A percentile compares a stretch with the other conserved stretches of the same genome.
Conservation (phyloP, 179 eudicot genomes). For the Silene noctiflora region DNA sequence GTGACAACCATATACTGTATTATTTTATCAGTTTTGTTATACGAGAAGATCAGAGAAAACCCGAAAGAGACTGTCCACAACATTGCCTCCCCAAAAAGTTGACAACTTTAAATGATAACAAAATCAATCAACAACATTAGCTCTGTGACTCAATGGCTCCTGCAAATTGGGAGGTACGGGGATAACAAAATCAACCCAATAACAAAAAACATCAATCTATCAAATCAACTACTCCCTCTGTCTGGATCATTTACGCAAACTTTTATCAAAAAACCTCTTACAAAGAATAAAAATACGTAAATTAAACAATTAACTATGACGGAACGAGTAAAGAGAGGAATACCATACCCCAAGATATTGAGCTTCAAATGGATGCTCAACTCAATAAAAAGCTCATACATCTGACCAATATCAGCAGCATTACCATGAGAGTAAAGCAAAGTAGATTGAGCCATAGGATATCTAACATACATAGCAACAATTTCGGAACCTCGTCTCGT, state of each 20-base stretch:
- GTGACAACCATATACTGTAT: too few species aligned
- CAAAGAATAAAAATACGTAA: neutral
- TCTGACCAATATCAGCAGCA: slow-evolving; percentile 95
- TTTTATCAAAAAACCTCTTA: neutral
- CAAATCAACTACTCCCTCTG: neutral
- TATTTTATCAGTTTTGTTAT: too few species aligned
- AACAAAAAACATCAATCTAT: neutral
- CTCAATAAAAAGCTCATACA: slow-evolving; percentile 91
- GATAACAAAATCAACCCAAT: too few species aligned
- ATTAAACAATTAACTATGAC: neutral
- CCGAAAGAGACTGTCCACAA: too few species aligned
- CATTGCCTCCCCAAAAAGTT: neutral
- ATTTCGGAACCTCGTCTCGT: slow-evolving; percentile 69
- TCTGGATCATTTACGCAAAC: neutral
- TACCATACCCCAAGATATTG: slow-evolving; percentile 69
- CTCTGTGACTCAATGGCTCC: too few species aligned
- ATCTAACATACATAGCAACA: slow-evolving; percentile 69
- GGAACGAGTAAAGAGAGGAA: neutral
- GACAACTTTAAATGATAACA: neutral
- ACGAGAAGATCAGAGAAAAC: too few species aligned
- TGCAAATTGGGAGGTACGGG: too few species aligned
- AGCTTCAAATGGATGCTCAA: slow-evolving; percentile 78
- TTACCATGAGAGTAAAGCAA: slow-evolving; percentile 89
- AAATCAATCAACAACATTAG: too few species aligned
- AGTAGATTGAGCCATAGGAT: slow-evolving; percentile 82